Evolutionary conservation across 805 yeast species (phyloP).

Genomic region (Blastobotrys peoriensis): DNA sequence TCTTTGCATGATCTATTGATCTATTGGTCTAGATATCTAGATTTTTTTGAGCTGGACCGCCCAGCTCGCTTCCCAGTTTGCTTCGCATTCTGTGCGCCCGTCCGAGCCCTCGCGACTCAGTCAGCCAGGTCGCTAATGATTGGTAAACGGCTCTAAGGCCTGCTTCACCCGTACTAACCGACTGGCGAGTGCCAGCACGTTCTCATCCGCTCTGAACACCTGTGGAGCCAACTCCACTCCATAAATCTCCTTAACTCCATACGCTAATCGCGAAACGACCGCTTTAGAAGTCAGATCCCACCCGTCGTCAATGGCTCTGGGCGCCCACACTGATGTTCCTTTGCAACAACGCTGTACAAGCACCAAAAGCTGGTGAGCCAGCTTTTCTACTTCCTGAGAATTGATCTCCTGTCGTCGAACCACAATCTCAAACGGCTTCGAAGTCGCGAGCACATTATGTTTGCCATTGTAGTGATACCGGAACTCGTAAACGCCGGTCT

Average conservation of each 20-base stretch:
- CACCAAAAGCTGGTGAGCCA: conserved; percentile 29
- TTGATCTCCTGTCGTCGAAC: conserved; percentile 32
- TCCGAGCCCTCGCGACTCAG: no score
- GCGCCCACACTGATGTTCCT: conserved; percentile 20
- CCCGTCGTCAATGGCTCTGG: conserved; percentile 17
- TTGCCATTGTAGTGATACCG: conserved; percentile 62
- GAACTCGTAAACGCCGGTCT: conserved; percentile 66
- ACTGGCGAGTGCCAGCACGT: conserved; percentile 22
- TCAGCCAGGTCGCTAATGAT: no score
- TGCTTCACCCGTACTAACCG: conserved; percentile 26
- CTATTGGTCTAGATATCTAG: no score
- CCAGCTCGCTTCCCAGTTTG: no score
- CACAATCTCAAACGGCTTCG: conserved; percentile 60
- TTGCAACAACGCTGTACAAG: conserved; percentile 20
- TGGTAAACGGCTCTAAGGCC: conserved; percentile 28
- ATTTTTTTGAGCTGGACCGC: no score
- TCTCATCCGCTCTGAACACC: conserved; percentile 39
- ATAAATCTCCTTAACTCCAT: conserved; percentile 23
- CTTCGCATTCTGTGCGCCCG: no score
- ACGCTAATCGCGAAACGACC: conserved; percentile 22
- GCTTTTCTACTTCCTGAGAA: conserved; percentile 26
- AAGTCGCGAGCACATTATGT: conserved; percentile 62
- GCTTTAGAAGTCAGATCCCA: conserved; percentile 23
- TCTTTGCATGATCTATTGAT: no score
- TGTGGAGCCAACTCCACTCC: conserved; percentile 36